phyloP scores from a whole-genome alignment of 2,329 filamentous ascomycete genomes.

The Thelonectria rubi region DNA sequence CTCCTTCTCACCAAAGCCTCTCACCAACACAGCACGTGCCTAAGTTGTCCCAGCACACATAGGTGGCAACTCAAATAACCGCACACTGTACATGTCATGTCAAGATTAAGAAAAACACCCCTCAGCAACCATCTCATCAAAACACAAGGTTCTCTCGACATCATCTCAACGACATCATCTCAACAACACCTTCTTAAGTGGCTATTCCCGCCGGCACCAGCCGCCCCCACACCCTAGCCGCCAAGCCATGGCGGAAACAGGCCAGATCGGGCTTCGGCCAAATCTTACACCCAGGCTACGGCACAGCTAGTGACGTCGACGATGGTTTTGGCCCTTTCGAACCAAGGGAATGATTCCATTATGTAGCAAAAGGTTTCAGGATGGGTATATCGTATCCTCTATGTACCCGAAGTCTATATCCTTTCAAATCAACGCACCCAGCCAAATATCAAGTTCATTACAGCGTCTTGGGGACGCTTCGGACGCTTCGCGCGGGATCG shows the following conservation, averaged over 20 bases:
- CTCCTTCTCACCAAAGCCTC: no score
- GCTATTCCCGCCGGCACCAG: neutral
- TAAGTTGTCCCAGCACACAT: no score
- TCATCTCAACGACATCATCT: no score
- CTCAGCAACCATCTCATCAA: no score
- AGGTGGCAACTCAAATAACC: no score
- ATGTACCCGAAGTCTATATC: conserved; percentile 14
- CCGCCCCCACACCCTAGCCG: neutral
- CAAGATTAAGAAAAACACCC: no score
- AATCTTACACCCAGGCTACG: neutral
- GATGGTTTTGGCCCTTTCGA: neutral
- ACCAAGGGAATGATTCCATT: neutral
- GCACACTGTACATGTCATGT: no score
- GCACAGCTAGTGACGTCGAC: conserved; percentile 3
- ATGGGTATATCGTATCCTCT: conserved; percentile 19
- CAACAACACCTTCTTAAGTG: no score
- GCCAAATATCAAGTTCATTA: conserved; percentile 9
- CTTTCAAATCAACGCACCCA: conserved; percentile 11
- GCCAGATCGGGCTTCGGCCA: neutral
- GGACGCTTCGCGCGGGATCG: conserved; percentile 27
- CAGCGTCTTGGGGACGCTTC: conserved; percentile 31
- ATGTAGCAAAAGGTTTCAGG: neutral
- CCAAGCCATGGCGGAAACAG: conserved; percentile 5
- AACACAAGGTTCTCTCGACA: no score
- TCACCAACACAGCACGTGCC: no score